Evolutionary conservation across 2,329 filamentous ascomycete genomes (phyloP).

Genomic region (Cytospora piceae): DNA sequence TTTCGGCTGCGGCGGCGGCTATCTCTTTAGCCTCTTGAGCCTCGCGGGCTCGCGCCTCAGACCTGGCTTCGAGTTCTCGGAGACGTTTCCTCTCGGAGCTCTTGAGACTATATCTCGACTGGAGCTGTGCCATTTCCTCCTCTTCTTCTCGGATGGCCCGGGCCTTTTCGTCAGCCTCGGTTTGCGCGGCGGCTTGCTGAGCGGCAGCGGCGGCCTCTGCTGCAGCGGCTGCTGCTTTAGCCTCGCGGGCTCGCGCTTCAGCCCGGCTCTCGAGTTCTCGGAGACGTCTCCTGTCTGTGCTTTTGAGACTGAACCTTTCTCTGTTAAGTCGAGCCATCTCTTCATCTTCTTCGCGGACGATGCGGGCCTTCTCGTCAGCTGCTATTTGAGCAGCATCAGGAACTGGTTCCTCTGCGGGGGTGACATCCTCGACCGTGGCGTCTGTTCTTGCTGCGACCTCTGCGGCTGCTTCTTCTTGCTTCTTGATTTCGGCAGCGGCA

Average conservation of each 20-base stretch:
- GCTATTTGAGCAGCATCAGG: slow-evolving; percentile 1
- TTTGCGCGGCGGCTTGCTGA: slow-evolving; percentile 33
- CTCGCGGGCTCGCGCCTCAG: slow-evolving; percentile 19
- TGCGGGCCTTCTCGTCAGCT: slow-evolving; percentile 13
- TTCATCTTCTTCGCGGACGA: slow-evolving; percentile 10
- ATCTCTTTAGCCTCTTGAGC: slow-evolving; percentile 19
- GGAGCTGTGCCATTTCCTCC: slow-evolving; percentile 16
- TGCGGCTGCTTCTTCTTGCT: slow-evolving; percentile 2
- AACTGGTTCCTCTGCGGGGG: neutral
- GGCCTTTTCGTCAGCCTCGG: slow-evolving; percentile 33
- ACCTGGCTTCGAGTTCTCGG: slow-evolving; percentile 21
- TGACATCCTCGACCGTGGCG: neutral
- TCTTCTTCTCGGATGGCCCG: slow-evolving; percentile 23
- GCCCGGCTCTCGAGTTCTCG: slow-evolving; percentile 14
- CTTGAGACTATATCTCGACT: slow-evolving; percentile 22
- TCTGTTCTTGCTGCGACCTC: slow-evolving; percentile 4
- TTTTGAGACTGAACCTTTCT: slow-evolving; percentile 10
- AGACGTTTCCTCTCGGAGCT: slow-evolving; percentile 23
- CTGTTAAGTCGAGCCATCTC: slow-evolving; percentile 14
- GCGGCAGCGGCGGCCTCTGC: slow-evolving; percentile 7
- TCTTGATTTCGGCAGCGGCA: neutral
- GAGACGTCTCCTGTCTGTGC: slow-evolving; percentile 10
- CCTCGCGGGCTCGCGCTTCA: slow-evolving; percentile 11
- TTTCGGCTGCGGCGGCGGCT: slow-evolving; percentile 32
- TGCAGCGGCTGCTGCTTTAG: slow-evolving; percentile 8